These are phyloP conservation scores for Phytophthora ramorum DNA, from an alignment of 352 stramenopile species.

Conservation along the genomic window DNA sequence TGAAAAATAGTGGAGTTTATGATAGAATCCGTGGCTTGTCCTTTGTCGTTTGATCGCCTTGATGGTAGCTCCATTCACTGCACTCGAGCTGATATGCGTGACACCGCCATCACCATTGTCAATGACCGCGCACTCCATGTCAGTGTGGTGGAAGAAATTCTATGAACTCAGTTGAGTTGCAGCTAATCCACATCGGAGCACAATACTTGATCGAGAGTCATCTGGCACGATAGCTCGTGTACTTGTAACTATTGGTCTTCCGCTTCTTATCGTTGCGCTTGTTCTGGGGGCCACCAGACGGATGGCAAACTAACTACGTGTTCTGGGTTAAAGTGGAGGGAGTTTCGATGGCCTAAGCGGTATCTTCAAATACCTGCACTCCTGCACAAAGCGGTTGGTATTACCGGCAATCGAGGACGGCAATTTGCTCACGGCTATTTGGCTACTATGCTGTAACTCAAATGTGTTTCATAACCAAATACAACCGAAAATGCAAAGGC, in stretches of 20 bases:
- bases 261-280: neutral
- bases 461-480: neutral
- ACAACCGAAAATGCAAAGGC: neutral
- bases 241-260: neutral
- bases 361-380: slow-evolving; percentile 4
- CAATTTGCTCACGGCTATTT: neutral
- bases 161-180: neutral
- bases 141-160: neutral
- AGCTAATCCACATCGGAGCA: neutral
- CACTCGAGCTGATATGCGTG: too few relatives aligned
- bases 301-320: slow-evolving; percentile 11
- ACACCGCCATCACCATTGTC: too few relatives aligned
- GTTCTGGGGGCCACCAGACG: slow-evolving; percentile 6
- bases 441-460: neutral
- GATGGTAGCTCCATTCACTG: too few relatives aligned
- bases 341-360: neutral
- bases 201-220: slow-evolving; percentile 3
- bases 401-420: neutral
- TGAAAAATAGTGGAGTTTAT: too few relatives aligned
- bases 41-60: too few relatives aligned
- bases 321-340: slow-evolving; percentile 10
- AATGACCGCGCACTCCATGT: too few relatives aligned
- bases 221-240: neutral
- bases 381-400: neutral
- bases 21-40: too few relatives aligned